Evolutionary conservation across 345 rosid genomes (phyloP).

Genomic region (Lepidium sativum): DNA sequence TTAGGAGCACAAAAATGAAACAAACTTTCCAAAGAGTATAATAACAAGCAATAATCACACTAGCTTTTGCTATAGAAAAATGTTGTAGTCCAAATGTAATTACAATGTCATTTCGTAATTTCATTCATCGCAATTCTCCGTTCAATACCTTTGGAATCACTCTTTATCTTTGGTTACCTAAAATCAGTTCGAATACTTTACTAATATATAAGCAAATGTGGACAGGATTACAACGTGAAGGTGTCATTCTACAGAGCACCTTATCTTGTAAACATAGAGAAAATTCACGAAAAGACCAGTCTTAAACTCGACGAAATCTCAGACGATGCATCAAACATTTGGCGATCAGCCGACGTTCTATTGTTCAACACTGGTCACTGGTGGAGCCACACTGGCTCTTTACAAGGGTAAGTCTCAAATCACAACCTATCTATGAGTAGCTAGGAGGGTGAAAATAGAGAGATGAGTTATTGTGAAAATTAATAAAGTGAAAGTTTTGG

Average conservation of each 20-base stretch:
- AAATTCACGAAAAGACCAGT: slow-evolving; percentile 52
- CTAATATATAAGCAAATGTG: not conserved
- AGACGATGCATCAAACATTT: slow-evolving; percentile 42
- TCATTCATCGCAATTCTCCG: not conserved
- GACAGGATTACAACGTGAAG: slow-evolving; percentile 66
- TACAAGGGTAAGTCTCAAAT: slow-evolving; percentile 49
- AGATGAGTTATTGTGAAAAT: not conserved
- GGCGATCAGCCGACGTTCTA: slow-evolving; percentile 61
- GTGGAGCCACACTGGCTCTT: slow-evolving; percentile 81
- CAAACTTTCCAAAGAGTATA: not conserved
- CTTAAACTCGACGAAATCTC: slow-evolving; percentile 64
- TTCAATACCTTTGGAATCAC: too few relatives aligned
- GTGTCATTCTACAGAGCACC: slow-evolving; percentile 72
- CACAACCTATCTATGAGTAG: not conserved
- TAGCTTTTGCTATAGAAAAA: too few relatives aligned
- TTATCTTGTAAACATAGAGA: slow-evolving; percentile 77
- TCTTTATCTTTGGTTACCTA: not conserved
- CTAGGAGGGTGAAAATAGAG: not conserved
- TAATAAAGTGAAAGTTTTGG: not conserved
- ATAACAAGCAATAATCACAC: not conserved
- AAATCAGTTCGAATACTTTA: not conserved
- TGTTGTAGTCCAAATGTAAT: not conserved
- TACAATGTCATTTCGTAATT: not conserved
- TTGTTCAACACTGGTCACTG: slow-evolving; percentile 93
- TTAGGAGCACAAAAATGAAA: too few relatives aligned